Base-by-base conservation (phyloP, 805 yeast genomes). In the Candida chilensis region DNA sequence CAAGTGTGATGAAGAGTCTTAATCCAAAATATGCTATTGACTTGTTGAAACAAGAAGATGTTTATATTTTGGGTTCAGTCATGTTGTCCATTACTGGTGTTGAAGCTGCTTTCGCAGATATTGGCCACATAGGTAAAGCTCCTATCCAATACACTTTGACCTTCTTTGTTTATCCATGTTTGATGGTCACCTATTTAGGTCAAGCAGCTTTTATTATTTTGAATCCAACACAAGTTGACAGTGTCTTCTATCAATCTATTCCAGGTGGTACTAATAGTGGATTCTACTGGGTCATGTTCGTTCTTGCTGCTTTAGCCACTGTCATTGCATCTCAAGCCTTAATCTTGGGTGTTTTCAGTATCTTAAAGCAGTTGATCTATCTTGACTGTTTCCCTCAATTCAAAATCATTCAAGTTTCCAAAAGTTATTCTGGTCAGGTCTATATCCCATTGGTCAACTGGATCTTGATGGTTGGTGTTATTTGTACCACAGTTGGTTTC, bases 61-160 rank as follows among this genome's bases (percentile, higher is more conserved):
- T 67, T 17, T 71, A 64, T 41, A 51, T 59, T 2, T 51, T 74
- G 19, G 62, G 71, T 8, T 65, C 71, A 4, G 68, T 71, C 3
- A 63, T 74, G 68, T 61, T 74, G 27, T 54, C 74, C 1, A 49
- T 74, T 16, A 73, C 82, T 0, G 81, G 81, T 19, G 56, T 70
- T 4, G 81, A 74, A 38, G 78, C 80, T 5, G 67, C 74, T 74
- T 75, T 74, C 51, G 77, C 79, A 2, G 80, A 74, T 47, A 56
- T 73, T 30, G 74, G 78, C 4, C 77, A 70, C 41, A 70, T 73
- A 41, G 72, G 76, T 3, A 54, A 57, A 16, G 37, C 54, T 4
- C 67, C 79, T 1, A 57, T 71, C 27, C 74, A 71, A 37, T 31
- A 73, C 8, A 60, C 78, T 6, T 46, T 71, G 27, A 33, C 60